Evolutionary conservation across 177 flowering plant genomes (phyloP), one percentile per base, ranked within the genome.

Genomic region (Vitis hybrid): DNA sequence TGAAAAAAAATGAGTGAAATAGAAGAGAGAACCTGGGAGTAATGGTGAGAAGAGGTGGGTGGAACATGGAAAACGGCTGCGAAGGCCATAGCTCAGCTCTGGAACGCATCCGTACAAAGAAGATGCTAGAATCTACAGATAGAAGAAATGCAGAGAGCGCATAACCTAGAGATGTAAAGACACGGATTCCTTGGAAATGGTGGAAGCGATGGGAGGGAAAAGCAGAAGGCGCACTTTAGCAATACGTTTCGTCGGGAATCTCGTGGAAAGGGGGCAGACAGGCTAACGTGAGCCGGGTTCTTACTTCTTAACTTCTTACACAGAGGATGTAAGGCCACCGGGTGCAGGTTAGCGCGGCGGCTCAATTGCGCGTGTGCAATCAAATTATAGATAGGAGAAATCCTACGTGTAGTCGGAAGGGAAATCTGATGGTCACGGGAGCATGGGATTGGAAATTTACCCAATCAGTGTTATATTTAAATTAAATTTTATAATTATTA

Each of bases 61-160:
- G 74, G 67, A 55, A 73, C 56, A 19, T 56, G 79, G 59, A 79
- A 22, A 49, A 75, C 59, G 21, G 79, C 71, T 22, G 82, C 60
- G 60, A 77, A 68, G 61, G 77, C 76, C 86, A 81, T 83, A 66
- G 2, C 45, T 64, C 66, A 52, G 13, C 56, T 39, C 55, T 68
- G 22, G 48, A 70, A 62, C 67, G 65, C 80, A 75, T 75, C 60
- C 73, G 68, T 12, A 57, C 57, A 16, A 33, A 16, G 58, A 62
- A 22, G 49, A 48, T 15, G 57, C 9, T 19, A 51, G 45, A 68
- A 56, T 56, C 52, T 67, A 56, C 39, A 58, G 69, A 74, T 53
- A 69, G 64, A 64, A 2, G 11, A 10, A 69, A 14, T 13, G 56
- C 58, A 51, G 4, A 15, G 26, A 7, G 21, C 0, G 16, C 15